A percentile compares a stretch with the other conserved stretches of the same genome.
Conservation (phyloP, 441 rosid species). For the Euphorbia corollata region DNA sequence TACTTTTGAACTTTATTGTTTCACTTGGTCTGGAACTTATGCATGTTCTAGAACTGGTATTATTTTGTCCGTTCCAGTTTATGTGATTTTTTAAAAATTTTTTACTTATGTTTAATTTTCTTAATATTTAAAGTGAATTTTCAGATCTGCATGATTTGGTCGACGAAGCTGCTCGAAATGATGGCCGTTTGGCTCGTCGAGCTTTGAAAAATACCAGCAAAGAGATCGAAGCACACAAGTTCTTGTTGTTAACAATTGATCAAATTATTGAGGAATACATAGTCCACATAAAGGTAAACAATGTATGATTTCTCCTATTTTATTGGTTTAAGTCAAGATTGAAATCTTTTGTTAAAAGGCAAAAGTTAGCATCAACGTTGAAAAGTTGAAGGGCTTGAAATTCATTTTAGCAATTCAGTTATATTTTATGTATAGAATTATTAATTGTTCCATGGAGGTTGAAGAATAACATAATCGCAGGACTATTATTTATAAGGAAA, state of each 20-base stretch:
- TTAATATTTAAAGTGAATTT: conserved; percentile 2
- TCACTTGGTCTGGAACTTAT: conserved; percentile 10
- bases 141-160: conserved; percentile 57
- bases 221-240: conserved; percentile 61
- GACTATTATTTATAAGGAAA: neutral
- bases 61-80: neutral
- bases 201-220: conserved; percentile 41
- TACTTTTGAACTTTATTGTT: conserved; percentile 12
- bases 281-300: conserved; percentile 48
- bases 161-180: conserved; percentile 57
- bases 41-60: conserved; percentile 14
- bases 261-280: conserved; percentile 31
- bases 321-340: neutral
- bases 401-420: neutral
- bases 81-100: neutral
- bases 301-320: neutral
- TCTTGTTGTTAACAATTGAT: conserved; percentile 44
- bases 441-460: neutral
- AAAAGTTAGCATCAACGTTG: neutral
- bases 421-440: neutral
- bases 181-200: conserved; percentile 71
- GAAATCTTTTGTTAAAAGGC: neutral
- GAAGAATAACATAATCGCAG: neutral
- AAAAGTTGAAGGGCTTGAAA: neutral
- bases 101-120: conserved; percentile 5